Percentiles rank a stretch among this genome's conserved stretches.
Evolutionary conservation across 257 asterid genomes (phyloP).

Genomic region (Cruciata laevipes): DNA sequence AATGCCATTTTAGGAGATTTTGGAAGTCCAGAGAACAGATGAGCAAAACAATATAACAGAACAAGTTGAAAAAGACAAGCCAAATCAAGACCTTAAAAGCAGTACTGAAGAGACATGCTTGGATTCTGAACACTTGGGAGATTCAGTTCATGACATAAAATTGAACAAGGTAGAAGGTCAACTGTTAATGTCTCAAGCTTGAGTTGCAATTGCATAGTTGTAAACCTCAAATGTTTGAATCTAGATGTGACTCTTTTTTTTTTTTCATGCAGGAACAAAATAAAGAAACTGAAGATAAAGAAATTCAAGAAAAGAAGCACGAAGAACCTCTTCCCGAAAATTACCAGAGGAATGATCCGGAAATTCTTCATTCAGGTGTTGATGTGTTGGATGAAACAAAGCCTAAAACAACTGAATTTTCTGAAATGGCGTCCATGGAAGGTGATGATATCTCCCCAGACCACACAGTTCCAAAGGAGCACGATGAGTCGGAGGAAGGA

Average conservation of each 20-base stretch:
- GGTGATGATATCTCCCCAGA: not conserved
- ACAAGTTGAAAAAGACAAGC: not conserved
- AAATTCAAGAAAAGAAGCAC: not conserved
- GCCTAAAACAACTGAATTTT: not conserved
- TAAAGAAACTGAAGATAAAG: not conserved
- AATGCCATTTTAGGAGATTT: not conserved
- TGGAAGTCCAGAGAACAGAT: not conserved
- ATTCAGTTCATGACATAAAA: not conserved
- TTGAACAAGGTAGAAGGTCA: not conserved
- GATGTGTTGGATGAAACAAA: not conserved
- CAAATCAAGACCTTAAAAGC: not conserved
- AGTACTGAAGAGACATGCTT: not conserved
- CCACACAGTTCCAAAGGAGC: not conserved
- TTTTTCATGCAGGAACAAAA: constrained; percentile 15
- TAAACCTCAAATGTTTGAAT: not conserved
- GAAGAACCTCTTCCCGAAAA: not conserved
- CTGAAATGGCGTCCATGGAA: constrained; percentile 2
- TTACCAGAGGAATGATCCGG: not conserved
- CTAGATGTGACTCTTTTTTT: not conserved
- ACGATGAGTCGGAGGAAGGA: constrained; percentile 7
- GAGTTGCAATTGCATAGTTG: not conserved
- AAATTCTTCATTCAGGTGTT: constrained; percentile 4
- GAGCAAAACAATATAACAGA: not conserved
- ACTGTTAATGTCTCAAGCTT: no score
- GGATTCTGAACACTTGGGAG: not conserved